A percentile compares a stretch with the other conserved stretches of the same genome.
These are phyloP conservation scores for Neurospora sp. DNA, from an alignment of 495 filamentous ascomycete species.

Conservation along the genomic window DNA sequence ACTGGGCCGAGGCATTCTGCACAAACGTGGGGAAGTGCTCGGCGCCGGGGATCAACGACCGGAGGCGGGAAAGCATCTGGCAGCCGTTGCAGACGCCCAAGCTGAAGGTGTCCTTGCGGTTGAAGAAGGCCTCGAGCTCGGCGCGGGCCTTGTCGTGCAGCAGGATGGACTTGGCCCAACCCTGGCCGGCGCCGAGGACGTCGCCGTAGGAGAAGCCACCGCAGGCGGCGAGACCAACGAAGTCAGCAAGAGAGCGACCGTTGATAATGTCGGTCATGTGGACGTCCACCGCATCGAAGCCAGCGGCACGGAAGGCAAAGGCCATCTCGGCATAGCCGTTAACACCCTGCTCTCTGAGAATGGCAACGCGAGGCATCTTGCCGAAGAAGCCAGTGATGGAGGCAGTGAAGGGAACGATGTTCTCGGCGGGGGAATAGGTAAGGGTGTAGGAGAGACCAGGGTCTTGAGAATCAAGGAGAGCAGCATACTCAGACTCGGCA, in stretches of 20 bases:
- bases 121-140: slow-evolving; percentile 80
- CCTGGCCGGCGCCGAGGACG: slow-evolving; percentile 85
- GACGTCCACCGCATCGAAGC: slow-evolving; percentile 85
- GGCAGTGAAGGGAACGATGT: slow-evolving; percentile 58
- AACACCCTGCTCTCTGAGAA: slow-evolving; percentile 88
- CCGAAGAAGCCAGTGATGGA: slow-evolving; percentile 59
- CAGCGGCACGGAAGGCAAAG: slow-evolving; percentile 85
- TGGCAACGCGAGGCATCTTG: slow-evolving; percentile 77
- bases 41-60: slow-evolving; percentile 77
- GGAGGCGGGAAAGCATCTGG: slow-evolving; percentile 82
- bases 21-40: slow-evolving; percentile 81
- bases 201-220: slow-evolving; percentile 98
- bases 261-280: slow-evolving; percentile 94
- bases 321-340: slow-evolving; percentile 96
- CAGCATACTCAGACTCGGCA: slow-evolving; percentile 75
- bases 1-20: slow-evolving; percentile 78
- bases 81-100: slow-evolving; percentile 97
- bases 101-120: slow-evolving; percentile 79
- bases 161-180: slow-evolving; percentile 93
- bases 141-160: slow-evolving; percentile 65
- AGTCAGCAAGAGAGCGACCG: slow-evolving; percentile 66
- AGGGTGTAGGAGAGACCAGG: slow-evolving; percentile 81
- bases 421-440: slow-evolving; percentile 71
- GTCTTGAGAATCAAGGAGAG: slow-evolving; percentile 64
- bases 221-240: slow-evolving; percentile 83